These are phyloP conservation scores for Lomentospora prolificans DNA, from an alignment of 2,329 filamentous ascomycete genomes.

Conservation along the genomic window DNA sequence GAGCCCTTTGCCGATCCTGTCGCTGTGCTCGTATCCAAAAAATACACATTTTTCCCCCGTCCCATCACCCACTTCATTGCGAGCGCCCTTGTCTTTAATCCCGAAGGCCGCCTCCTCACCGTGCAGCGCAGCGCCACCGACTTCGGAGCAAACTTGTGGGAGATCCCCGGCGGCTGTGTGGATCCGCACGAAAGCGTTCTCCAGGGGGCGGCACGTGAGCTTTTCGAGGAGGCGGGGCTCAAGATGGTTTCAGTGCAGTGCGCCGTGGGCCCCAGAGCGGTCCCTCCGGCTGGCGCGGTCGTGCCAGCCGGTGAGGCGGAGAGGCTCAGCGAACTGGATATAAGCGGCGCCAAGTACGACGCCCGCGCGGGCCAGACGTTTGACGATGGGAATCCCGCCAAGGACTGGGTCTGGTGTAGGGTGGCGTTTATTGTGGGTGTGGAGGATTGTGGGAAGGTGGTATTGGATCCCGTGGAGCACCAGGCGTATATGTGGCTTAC, in stretches of 20 bases:
- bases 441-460: slow-evolving; percentile 16
- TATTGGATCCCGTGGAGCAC: slow-evolving; percentile 30
- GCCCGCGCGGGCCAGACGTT: slow-evolving; percentile 22
- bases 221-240: slow-evolving; percentile 37
- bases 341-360: slow-evolving; percentile 19
- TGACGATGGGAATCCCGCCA: slow-evolving; percentile 17
- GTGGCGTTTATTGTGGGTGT: slow-evolving; percentile 22
- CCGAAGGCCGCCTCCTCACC: slow-evolving; percentile 27
- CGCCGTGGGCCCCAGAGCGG: not conserved
- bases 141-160: slow-evolving; percentile 35
- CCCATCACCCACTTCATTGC: slow-evolving; percentile 18
- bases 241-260: slow-evolving; percentile 19
- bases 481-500: slow-evolving; percentile 28
- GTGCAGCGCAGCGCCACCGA: slow-evolving; percentile 35
- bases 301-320: slow-evolving; percentile 8
- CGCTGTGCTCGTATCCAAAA: slow-evolving; percentile 11
- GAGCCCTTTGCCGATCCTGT: slow-evolving; percentile 10
- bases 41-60: slow-evolving; percentile 4
- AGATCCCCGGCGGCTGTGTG: slow-evolving; percentile 36
- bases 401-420: slow-evolving; percentile 22
- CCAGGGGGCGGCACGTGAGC: slow-evolving; percentile 33
- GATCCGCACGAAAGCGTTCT: slow-evolving; percentile 34
- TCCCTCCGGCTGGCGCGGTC: not conserved
- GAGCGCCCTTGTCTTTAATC: slow-evolving; percentile 25
- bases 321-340: slow-evolving; percentile 19